Evolutionary conservation across 495 filamentous ascomycete species (phyloP), one percentile per base, ranked within the genome.

Genomic region (Lichina pygmaea): DNA sequence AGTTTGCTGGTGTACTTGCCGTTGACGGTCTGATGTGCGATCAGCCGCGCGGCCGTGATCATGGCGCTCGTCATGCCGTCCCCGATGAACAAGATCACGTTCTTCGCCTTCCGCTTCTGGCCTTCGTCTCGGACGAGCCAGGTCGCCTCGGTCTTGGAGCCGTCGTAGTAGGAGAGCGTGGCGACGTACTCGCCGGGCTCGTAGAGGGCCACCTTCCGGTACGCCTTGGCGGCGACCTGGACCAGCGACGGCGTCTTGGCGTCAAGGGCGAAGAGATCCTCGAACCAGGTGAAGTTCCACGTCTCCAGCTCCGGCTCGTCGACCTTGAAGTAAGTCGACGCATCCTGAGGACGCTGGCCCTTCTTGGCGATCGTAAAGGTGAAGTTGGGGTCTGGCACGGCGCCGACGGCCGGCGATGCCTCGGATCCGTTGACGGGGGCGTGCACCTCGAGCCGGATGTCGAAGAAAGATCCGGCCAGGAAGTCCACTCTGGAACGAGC

Each of bases 71-170:
- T 17, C 78, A 83, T 83, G 45, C 78, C 76, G 48, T 80, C 76
- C 56, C 77, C 78, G 44, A 83, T 73, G 60, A 82, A 82, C 43
- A 83, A 65, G 44, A 83, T 67, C 47, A 82, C 68, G 51, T 83
- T 83, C 71, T 82, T 82, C 3, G 77, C 71, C 59, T 70, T 76
- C 54, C 77, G 72, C 56, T 63, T 62, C 6, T 63, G 63, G 15
- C 65, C 63, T 9, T 81, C 49, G 44, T 75, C 71, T n/a, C 78
- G 68, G 8, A 83, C 78, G 8, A 69, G 54, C 78, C 78, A 83
- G 48, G 65, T 71, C 1, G 77, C 77, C 16, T 63, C 66, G 8
- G 78, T 81, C 45, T 58, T 77, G 50, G 65, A 62, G 10, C 66
- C 66, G 37, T 66, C 67, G 54, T 78, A 78, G 60, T 82, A 83